Conservation (phyloP, 2,329 filamentous ascomycete species). For the Phoma sp. region DNA sequence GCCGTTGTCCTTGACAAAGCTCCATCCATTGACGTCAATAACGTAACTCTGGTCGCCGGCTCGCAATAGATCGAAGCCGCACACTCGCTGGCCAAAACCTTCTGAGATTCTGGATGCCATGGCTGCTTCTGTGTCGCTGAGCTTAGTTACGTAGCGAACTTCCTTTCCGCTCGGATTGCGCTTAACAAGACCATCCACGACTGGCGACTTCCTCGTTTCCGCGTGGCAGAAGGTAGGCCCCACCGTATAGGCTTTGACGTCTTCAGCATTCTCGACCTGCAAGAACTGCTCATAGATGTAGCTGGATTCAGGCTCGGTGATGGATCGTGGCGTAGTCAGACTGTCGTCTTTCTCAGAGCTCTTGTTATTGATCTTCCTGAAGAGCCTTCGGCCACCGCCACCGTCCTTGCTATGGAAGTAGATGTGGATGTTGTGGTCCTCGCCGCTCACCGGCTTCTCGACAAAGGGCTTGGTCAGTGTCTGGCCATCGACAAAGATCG, state of each 20-base stretch:
- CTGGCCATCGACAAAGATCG: slow-evolving; percentile 83
- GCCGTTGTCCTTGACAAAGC: slow-evolving; percentile 99
- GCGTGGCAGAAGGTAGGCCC: slow-evolving; percentile 92
- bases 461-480: slow-evolving; percentile 91
- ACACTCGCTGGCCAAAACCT: slow-evolving; percentile 92
- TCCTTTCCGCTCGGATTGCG: slow-evolving; percentile 98
- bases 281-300: slow-evolving; percentile 98
- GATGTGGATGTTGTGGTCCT: slow-evolving; percentile 98
- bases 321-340: slow-evolving; percentile 76
- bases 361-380: slow-evolving; percentile 98
- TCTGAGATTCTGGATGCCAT: slow-evolving; percentile 90
- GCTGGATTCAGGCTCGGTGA: slow-evolving; percentile 80
- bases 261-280: slow-evolving; percentile 94
- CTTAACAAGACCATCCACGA: slow-evolving; percentile 93
- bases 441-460: slow-evolving; percentile 96
- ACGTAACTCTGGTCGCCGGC: slow-evolving; percentile 92
- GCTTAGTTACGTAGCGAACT: slow-evolving; percentile 87
- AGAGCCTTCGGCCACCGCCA: slow-evolving; percentile 88
- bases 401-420: slow-evolving; percentile 90
- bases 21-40: slow-evolving; percentile 99
- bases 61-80: slow-evolving; percentile 91
- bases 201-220: slow-evolving; percentile 94
- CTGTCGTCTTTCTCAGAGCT: slow-evolving; percentile 91
- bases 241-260: slow-evolving; percentile 98
- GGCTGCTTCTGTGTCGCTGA: slow-evolving; percentile 78